A percentile compares a stretch with the other conserved stretches of the same genome.
These are phyloP conservation scores for Pseudozyma sp. DNA, from an alignment of 1,284 basidiomycete species.

Conservation along the genomic window DNA sequence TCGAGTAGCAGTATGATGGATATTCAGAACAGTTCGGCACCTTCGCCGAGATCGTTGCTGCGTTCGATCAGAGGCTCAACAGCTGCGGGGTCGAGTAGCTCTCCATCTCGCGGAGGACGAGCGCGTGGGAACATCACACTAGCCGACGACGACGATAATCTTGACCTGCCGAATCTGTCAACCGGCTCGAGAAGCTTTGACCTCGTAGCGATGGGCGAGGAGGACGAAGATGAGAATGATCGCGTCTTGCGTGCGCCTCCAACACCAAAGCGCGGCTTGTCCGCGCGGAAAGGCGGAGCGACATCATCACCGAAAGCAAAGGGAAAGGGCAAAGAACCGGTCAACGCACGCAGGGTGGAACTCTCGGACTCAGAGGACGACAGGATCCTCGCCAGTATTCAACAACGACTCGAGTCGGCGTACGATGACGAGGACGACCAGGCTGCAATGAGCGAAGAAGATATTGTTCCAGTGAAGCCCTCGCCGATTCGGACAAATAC, in stretches of 20 bases:
- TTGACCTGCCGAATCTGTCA: constrained; percentile 41
- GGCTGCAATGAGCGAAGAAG: constrained; percentile 14
- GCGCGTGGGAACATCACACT: constrained; percentile 26
- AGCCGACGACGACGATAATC: constrained; percentile 67
- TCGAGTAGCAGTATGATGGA: constrained; percentile 53
- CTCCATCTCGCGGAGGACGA: constrained; percentile 15
- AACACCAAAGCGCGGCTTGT: constrained; percentile 19
- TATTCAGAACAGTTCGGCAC: constrained; percentile 48
- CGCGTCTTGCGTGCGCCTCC: constrained; percentile 3
- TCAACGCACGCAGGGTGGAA: constrained; percentile 7
- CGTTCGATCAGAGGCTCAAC: constrained; percentile 24
- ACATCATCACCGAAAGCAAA: constrained; percentile 5
- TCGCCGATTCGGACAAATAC: constrained; percentile 1
- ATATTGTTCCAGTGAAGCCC: constrained; percentile 13
- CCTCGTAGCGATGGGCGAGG: constrained; percentile 56
- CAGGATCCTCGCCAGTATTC: constrained; percentile 14
- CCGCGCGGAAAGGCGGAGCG: constrained; percentile 21
- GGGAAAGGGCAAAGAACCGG: constrained; percentile 22
- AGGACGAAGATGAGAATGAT: constrained; percentile 54
- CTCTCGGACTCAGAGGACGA: constrained; percentile 44
- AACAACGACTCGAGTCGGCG: constrained; percentile 14
- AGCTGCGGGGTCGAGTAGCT: constrained; percentile 31
- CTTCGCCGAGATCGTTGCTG: constrained; percentile 42
- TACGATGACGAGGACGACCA: constrained; percentile 11
- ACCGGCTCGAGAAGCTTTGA: constrained; percentile 53